phyloP scores from a whole-genome alignment of 192 early-diverging fungal genomes.

The Glomus cerebriforme region DNA sequence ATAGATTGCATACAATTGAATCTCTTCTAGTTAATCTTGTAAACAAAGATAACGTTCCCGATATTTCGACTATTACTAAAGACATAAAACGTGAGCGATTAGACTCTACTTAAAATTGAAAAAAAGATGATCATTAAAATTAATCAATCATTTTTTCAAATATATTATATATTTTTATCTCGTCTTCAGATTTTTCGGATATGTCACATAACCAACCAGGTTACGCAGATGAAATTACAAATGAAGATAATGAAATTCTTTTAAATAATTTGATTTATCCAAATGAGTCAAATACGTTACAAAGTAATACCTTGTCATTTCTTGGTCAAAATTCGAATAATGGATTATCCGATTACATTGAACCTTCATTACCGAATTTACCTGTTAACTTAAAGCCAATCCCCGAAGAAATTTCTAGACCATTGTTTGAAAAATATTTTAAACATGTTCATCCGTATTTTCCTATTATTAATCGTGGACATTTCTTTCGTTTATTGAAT shows the following conservation, averaged over 20 bases:
- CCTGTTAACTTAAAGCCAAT: not conserved
- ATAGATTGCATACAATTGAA: slow-evolving; percentile 54
- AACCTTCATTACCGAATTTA: slow-evolving; percentile 18
- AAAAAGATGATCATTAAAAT: too few relatives aligned
- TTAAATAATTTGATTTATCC: slow-evolving; percentile 18
- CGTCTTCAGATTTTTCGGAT: slow-evolving; percentile 7
- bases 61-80: slow-evolving; percentile 9
- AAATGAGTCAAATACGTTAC: not conserved
- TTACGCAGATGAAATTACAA: slow-evolving; percentile 1
- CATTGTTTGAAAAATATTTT: slow-evolving; percentile 36
- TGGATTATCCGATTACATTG: not conserved
- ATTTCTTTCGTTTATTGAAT: slow-evolving; percentile 30
- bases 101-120: not conserved
- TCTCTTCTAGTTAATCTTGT: slow-evolving; percentile 55
- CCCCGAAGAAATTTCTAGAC: not conserved
- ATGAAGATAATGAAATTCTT: slow-evolving; percentile 25
- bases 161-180: too few relatives aligned
- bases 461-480: slow-evolving; percentile 35
- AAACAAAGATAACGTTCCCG: slow-evolving; percentile 35
- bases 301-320: slow-evolving; percentile 3
- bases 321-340: not conserved
- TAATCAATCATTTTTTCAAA: too few relatives aligned
- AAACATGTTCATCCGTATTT: slow-evolving; percentile 38
- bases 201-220: not conserved
- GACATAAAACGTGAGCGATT: slow-evolving; percentile 13